These are phyloP conservation scores for Neofusicoccum ribis DNA, from an alignment of 2,329 filamentous ascomycete genomes.

Conservation along the genomic window DNA sequence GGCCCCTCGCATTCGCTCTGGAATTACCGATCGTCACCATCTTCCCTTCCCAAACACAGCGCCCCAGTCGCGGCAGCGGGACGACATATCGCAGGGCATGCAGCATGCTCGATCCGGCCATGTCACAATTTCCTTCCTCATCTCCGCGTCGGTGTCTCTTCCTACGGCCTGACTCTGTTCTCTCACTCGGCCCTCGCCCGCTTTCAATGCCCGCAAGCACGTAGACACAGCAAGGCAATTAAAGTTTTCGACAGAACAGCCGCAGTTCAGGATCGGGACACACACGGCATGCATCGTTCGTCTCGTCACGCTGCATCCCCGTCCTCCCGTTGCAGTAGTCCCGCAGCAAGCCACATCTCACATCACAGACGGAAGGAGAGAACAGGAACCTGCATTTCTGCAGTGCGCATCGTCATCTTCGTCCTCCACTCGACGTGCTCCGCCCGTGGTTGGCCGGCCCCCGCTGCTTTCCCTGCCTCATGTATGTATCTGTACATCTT, in stretches of 20 bases:
- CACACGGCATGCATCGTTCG: neutral
- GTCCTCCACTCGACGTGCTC: neutral
- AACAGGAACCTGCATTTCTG: constrained; percentile 1
- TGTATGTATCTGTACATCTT: neutral
- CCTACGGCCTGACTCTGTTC: neutral
- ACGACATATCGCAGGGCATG: neutral
- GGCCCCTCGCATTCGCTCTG: neutral
- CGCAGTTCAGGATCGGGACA: neutral
- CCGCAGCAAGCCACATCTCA: neutral
- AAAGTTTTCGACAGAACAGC: neutral
- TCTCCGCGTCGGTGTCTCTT: neutral
- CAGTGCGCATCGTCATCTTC: constrained; percentile 1
- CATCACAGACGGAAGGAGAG: neutral
- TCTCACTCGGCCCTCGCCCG: neutral
- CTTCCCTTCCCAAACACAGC: neutral
- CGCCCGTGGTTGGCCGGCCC: neutral
- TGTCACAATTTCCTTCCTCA: neutral
- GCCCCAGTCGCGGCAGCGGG: neutral
- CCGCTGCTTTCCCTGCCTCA: neutral
- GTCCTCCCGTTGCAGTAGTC: neutral
- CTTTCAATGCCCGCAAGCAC: constrained; percentile 12
- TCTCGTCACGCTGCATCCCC: constrained; percentile 1
- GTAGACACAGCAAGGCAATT: neutral
- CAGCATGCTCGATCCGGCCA: constrained; percentile 5
- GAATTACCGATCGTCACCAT: neutral